Evolutionary conservation across 176 grass and related monocot species (phyloP).

Genomic region (Pharus latifolius): DNA sequence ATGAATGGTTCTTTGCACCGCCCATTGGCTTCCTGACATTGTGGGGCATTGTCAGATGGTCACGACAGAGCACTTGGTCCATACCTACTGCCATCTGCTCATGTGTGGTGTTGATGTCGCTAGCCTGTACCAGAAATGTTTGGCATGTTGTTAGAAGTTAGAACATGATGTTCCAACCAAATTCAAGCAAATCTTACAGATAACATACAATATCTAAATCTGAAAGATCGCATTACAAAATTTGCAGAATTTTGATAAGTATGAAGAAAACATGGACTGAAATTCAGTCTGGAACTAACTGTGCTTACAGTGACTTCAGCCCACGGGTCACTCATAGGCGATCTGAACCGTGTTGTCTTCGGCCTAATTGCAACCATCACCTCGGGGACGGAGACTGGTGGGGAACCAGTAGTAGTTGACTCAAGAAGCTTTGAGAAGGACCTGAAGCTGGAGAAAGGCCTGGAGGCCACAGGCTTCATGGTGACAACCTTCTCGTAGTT

Average conservation of each 20-base stretch:
- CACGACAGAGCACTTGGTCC: neutral
- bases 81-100: slow-evolving; percentile 9
- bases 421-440: slow-evolving; percentile 20
- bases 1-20: neutral
- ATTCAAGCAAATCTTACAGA: neutral
- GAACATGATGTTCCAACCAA: too few relatives aligned
- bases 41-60: neutral
- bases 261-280: neutral
- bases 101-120: neutral
- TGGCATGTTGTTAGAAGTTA: neutral
- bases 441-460: slow-evolving; percentile 16
- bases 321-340: neutral
- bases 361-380: slow-evolving; percentile 21
- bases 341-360: slow-evolving; percentile 23
- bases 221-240: neutral
- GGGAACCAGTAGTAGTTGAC: neutral
- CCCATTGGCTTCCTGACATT: neutral
- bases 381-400: neutral
- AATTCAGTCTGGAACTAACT: slow-evolving; percentile 5
- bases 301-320: slow-evolving; percentile 2
- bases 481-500: slow-evolving; percentile 23
- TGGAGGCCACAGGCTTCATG: slow-evolving; percentile 46
- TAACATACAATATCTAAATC: neutral
- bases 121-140: slow-evolving; percentile 14
- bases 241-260: neutral